Base-by-base conservation (phyloP, 2,329 filamentous ascomycete genomes). In the Fusarium kyushuense region DNA sequence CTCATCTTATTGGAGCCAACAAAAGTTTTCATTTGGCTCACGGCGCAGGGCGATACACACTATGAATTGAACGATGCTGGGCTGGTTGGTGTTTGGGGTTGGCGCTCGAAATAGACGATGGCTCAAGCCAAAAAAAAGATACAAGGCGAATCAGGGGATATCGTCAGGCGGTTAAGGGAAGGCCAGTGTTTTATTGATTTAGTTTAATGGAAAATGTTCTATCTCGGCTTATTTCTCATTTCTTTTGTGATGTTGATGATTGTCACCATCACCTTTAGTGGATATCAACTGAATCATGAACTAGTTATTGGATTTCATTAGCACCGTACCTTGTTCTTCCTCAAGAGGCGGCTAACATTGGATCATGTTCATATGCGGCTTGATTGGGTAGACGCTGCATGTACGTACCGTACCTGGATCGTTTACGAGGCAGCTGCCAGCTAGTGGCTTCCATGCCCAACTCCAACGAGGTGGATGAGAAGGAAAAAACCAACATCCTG, bases 81-180 rank as follows among this genome's bases (percentile, higher is more conserved):
- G 23, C 40, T 36, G 57, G 33, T 54, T 52, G 61, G 69, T 66
- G 55, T 67, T 61, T 21, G 46, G 61, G 57, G 38, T 48, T 53
- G 70, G 67, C 65, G 59, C 65, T 71, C 45, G 62, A 61, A 58
- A 72, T 72, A 72, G 70, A 72, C 65, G 60, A 67, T 66, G 70
- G 67, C 63, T 69, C 70, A 55, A 60, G 70, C 70, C 64, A 69
- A 52, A 64, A 25, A 25, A 47, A 61, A 58, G 57, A 58, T 45
- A 62, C 51, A 49, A 45, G 61, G 58, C 52, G 59, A 63, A 61
- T 52, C 56, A 62, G 64, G 49, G 35, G 48, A 49, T 41, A 48
- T 54, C 21, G 21, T 17, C 42, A 43, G 52, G 40, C 45, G 32
- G 61, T 38, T 36, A 41, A 52, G 35, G 47, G 42, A 51, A 33